Evolutionary conservation across 2,329 filamentous ascomycete genomes (phyloP).

Genomic region (Verruconis gallopava): DNA sequence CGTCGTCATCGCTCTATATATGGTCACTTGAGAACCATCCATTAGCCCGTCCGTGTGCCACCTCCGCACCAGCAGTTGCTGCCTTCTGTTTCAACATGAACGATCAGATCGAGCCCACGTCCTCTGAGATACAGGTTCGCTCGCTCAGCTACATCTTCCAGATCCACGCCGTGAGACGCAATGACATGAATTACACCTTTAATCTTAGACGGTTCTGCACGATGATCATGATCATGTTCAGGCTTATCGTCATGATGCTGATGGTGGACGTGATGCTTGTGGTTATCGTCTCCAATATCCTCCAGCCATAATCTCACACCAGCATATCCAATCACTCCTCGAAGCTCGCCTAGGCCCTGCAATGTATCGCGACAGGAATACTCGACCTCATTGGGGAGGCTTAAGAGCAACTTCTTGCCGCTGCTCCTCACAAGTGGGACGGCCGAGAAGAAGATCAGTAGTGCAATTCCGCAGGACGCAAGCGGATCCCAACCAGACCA

Average conservation of each 20-base stretch:
- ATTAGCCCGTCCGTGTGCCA: constrained; percentile 1
- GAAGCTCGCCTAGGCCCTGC: constrained; percentile 66
- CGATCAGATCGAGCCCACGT: constrained; percentile 65
- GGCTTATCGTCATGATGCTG: constrained; percentile 24
- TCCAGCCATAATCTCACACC: constrained; percentile 90
- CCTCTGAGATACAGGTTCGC: constrained; percentile 57
- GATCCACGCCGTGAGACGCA: constrained; percentile 54
- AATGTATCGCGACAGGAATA: constrained; percentile 79
- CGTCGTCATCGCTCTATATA: too few relatives aligned
- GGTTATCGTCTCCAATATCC: constrained; percentile 39
- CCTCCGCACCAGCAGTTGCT: constrained; percentile 55
- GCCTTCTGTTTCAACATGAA: constrained; percentile 80
- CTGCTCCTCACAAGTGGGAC: constrained; percentile 77
- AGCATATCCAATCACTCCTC: constrained; percentile 74
- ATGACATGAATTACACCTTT: constrained; percentile 80
- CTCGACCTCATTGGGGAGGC: constrained; percentile 72
- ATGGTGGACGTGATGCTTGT: constrained; percentile 29
- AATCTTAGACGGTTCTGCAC: constrained; percentile 37
- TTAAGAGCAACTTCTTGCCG: constrained; percentile 69
- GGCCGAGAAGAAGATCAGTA: constrained; percentile 86
- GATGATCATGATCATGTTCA: constrained; percentile 19
- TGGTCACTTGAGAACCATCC: too few relatives aligned
- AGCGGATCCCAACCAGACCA: constrained; percentile 94
- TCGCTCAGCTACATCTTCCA: constrained; percentile 75
- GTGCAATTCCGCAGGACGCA: constrained; percentile 84